Evolutionary conservation across 192 early-diverging fungal genomes (phyloP), one percentile per base, ranked within the genome.

Genomic region (Backusella mclennaniae): DNA sequence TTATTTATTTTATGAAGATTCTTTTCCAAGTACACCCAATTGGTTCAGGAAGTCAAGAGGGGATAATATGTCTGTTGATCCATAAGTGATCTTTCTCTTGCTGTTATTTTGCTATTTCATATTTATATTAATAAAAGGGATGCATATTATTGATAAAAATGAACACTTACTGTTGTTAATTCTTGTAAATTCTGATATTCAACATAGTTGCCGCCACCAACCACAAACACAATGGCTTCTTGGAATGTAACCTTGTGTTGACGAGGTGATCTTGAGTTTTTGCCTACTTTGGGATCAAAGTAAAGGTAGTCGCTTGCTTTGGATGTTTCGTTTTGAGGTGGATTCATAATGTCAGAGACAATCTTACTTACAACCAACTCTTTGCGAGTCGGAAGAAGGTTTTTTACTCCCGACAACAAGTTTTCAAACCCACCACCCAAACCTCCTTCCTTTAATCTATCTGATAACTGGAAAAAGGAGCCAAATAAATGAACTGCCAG

Each of bases 121-220:
- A 81, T 68, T 77, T 12, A 59, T 19, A 35, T 66, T 53, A 67
- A 71, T n/a, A 71, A 33, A 33, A 33, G 33, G 3, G 33, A 33
- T 33, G 15, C 72, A 36, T 14, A 4, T 17, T 17, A n/a, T 56
- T 11, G 1, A 11, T 15, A 66, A 49, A 19, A 46, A 76, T 38
- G 9, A 41, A 19, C 39, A 66, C 82, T 71, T 84, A 92, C 93
- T 85, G 90, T 86, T 4, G 95, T 92, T 84, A 92, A 93, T 85
- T 98, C 97, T 84, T 91, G 89, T 78, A 98, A 77, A 83, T 99
- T 99, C 76, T 98, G 96, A 82, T 97, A 96, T 86, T 99, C 98
- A 68, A 96, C 85, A 84, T 99, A 99, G 81, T 98, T 98, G 31
- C 98, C 98, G 42, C 98, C 98, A 33, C 98, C 98, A 49, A 98